Conservation (phyloP, 2,329 filamentous ascomycete species). For the Trichoderma koningii region DNA sequence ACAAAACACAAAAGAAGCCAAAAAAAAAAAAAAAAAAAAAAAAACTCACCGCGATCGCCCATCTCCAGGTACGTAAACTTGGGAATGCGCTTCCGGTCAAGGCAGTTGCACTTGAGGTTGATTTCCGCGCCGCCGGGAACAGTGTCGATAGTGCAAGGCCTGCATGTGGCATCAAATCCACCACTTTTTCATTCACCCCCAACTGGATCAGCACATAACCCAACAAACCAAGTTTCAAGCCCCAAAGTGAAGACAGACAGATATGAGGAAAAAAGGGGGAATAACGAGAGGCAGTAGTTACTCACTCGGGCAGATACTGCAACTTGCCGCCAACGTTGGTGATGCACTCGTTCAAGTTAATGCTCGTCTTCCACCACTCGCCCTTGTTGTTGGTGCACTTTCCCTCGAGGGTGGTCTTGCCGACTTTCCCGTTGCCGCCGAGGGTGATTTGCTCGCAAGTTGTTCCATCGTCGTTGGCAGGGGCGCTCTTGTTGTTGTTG, state of each 20-base stretch:
- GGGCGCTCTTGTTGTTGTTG: not conserved
- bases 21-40: no score
- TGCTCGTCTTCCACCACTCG: slow-evolving; percentile 33
- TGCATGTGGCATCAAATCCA: slow-evolving; percentile 32
- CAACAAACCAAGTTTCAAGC: not conserved
- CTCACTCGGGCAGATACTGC: slow-evolving; percentile 30
- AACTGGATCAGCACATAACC: not conserved
- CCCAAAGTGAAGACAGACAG: no score
- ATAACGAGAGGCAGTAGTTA: not conserved
- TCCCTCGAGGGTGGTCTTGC: slow-evolving; percentile 31
- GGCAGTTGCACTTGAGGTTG: slow-evolving; percentile 32
- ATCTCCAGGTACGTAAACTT: slow-evolving; percentile 30
- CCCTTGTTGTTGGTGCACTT: slow-evolving; percentile 31
- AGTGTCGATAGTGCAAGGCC: slow-evolving; percentile 31
- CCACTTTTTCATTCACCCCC: slow-evolving; percentile 19
- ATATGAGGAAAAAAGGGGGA: not conserved
- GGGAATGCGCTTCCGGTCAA: slow-evolving; percentile 20
- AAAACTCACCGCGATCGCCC: slow-evolving; percentile 26
- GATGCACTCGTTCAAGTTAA: slow-evolving; percentile 35
- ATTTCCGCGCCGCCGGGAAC: slow-evolving; percentile 1
- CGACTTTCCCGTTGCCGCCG: slow-evolving; percentile 30
- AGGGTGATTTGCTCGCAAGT: slow-evolving; percentile 32
- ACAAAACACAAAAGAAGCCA: no score
- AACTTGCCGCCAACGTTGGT: slow-evolving; percentile 31
- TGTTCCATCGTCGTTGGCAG: slow-evolving; percentile 15